phyloP scores from a whole-genome alignment of 257 asterid species.

The Lycium barbarum region DNA sequence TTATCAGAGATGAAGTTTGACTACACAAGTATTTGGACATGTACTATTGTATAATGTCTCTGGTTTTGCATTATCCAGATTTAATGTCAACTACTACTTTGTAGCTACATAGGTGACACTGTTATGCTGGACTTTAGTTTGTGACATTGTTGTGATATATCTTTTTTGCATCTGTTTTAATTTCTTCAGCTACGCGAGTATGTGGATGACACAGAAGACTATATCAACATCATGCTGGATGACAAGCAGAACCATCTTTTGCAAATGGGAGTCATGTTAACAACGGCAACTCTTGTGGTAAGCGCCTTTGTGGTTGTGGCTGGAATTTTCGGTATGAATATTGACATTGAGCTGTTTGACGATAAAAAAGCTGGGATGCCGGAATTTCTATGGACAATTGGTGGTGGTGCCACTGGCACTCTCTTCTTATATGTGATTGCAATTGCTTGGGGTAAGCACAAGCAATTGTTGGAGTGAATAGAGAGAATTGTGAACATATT shows the following conservation, averaged over 20 bases:
- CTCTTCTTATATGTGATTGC: slow-evolving; percentile 56
- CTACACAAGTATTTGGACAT: neutral
- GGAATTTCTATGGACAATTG: slow-evolving; percentile 64
- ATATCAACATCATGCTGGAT: slow-evolving; percentile 86
- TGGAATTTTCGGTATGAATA: slow-evolving; percentile 81
- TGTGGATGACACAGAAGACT: slow-evolving; percentile 91
- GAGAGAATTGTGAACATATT: slow-evolving; percentile 4
- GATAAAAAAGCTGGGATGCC: slow-evolving; percentile 44
- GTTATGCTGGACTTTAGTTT: neutral
- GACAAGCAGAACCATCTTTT: slow-evolving; percentile 89
- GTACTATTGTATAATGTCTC: neutral
- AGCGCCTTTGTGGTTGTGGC: slow-evolving; percentile 74
- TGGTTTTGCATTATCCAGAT: neutral
- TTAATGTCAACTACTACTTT: neutral
- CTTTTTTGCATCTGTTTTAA: slow-evolving; percentile 1
- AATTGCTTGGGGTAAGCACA: slow-evolving; percentile 70
- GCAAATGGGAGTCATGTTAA: slow-evolving; percentile 81
- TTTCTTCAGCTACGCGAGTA: slow-evolving; percentile 70
- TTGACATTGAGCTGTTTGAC: slow-evolving; percentile 54
- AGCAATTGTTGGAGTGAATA: slow-evolving; percentile 56
- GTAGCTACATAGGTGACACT: neutral
- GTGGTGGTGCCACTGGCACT: slow-evolving; percentile 59
- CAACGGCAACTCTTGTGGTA: slow-evolving; percentile 72
- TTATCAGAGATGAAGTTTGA: slow-evolving; percentile 10
- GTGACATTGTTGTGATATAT: neutral